Conservation (phyloP, 768 basidiomycete genomes). For the Podaxis sp. region DNA sequence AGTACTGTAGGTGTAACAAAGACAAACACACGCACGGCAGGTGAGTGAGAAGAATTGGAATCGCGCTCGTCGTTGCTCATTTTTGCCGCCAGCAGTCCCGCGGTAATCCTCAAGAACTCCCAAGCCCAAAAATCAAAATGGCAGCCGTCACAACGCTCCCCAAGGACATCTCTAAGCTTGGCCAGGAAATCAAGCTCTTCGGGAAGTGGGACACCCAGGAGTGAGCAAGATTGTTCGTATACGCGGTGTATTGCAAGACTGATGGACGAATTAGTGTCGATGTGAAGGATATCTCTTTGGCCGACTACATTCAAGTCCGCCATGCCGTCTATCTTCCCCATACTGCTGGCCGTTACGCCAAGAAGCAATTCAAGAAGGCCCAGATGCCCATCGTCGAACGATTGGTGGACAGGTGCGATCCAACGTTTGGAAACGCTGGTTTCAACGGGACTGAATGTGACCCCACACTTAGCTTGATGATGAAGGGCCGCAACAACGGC, state of each 20-base stretch:
- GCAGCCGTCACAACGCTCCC: slow-evolving; percentile 70
- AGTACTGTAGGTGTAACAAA: slow-evolving; percentile 40
- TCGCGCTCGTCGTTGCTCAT: slow-evolving; percentile 32
- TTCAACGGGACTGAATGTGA: slow-evolving; percentile 2
- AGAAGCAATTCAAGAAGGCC: slow-evolving; percentile 99
- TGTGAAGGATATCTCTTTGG: slow-evolving; percentile 98
- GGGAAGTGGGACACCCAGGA: slow-evolving; percentile 99
- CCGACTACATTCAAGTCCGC: slow-evolving; percentile 99
- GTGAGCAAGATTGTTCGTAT: slow-evolving; percentile 49
- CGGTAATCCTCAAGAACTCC: slow-evolving; percentile 30
- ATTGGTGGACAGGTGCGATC: slow-evolving; percentile 87
- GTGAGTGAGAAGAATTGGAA: slow-evolving; percentile 26
- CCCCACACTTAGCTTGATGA: slow-evolving; percentile 79
- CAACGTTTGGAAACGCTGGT: neutral
- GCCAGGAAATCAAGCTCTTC: slow-evolving; percentile 91
- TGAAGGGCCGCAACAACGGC: slow-evolving; percentile 99
- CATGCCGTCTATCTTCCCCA: slow-evolving; percentile 97
- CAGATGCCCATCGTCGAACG: slow-evolving; percentile 99
- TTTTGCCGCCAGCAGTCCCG: slow-evolving; percentile 22
- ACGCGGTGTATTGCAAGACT: slow-evolving; percentile 4
- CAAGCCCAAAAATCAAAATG: slow-evolving; percentile 40
- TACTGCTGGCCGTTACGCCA: slow-evolving; percentile 98
- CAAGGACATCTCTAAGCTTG: slow-evolving; percentile 77
- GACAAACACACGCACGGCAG: slow-evolving; percentile 42
- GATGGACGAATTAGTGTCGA: slow-evolving; percentile 64